phyloP scores from a whole-genome alignment of 257 asterid genomes.

The Lithospermum erythrorhizon region DNA sequence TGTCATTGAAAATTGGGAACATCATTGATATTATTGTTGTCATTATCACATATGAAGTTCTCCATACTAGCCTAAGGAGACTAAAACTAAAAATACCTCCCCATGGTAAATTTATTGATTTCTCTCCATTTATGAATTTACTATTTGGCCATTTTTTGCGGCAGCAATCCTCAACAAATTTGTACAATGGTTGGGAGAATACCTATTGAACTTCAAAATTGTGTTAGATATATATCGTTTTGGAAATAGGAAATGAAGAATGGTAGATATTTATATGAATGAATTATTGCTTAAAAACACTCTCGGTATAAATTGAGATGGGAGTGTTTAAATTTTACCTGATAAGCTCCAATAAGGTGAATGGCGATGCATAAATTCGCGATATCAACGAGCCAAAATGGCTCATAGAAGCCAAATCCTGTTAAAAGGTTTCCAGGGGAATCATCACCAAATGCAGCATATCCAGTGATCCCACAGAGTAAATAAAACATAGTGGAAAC shows the following conservation, averaged over 20 bases:
- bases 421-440: constrained; percentile 82
- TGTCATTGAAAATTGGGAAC: constrained; percentile 72
- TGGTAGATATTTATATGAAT: too few relatives aligned
- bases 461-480: constrained; percentile 82
- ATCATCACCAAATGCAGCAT: constrained; percentile 82
- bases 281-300: too few relatives aligned
- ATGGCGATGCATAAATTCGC: constrained; percentile 68
- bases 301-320: too few relatives aligned
- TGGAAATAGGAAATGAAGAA: too few relatives aligned
- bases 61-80: constrained; percentile 56
- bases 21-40: constrained; percentile 68
- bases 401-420: constrained; percentile 83
- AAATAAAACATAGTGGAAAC: constrained; percentile 86
- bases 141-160: constrained; percentile 32
- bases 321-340: constrained; percentile 13
- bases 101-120: constrained; percentile 39
- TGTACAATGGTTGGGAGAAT: constrained; percentile 76
- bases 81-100: constrained; percentile 31
- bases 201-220: constrained; percentile 77
- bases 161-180: constrained; percentile 61
- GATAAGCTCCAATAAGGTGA: constrained; percentile 84
- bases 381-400: constrained; percentile 80
- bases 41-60: constrained; percentile 49
- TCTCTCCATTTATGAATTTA: constrained; percentile 35
- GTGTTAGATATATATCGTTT: neutral